These are phyloP conservation scores for Botrytis hyacinthi DNA, from an alignment of 2,329 filamentous ascomycete genomes.

Conservation along the genomic window DNA sequence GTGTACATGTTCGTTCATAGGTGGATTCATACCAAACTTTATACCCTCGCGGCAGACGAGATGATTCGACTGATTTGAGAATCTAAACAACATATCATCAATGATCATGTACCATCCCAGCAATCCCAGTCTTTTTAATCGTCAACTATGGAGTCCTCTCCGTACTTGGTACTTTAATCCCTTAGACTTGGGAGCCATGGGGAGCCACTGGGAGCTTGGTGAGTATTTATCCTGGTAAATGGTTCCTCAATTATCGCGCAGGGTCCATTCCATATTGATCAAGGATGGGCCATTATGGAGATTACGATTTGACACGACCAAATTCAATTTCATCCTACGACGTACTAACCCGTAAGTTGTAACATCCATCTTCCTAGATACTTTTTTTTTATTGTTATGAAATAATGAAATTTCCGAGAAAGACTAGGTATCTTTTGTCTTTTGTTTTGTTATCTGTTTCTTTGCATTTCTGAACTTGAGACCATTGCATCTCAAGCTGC, in stretches of 20 bases:
- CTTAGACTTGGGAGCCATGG: background rate
- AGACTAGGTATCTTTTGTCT: background rate
- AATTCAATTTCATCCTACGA: conserved; percentile 16
- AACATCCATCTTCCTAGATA: conserved; percentile 9
- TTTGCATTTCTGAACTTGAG: background rate
- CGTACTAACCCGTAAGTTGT: conserved; percentile 7
- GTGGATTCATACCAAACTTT: background rate
- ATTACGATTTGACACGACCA: conserved; percentile 16
- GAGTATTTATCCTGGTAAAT: background rate
- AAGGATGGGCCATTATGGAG: conserved; percentile 1
- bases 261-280: conserved; percentile 5
- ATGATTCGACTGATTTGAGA: background rate
- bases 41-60: background rate
- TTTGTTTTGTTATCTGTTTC: conserved; percentile 5
- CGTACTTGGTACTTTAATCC: background rate
- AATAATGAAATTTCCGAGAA: conserved; percentile 12
- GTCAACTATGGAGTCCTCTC: background rate
- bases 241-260: conserved; percentile 1
- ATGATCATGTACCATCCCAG: conserved; percentile 1
- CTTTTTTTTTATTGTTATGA: conserved; percentile 12
- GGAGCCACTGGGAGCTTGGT: background rate
- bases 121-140: background rate
- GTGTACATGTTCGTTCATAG: background rate
- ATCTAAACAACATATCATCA: background rate
- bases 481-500: background rate